Percentiles rank a stretch among this genome's conserved stretches.
phyloP scores from a whole-genome alignment of 2,329 filamentous ascomycete species.

The Talaromyces sp. region DNA sequence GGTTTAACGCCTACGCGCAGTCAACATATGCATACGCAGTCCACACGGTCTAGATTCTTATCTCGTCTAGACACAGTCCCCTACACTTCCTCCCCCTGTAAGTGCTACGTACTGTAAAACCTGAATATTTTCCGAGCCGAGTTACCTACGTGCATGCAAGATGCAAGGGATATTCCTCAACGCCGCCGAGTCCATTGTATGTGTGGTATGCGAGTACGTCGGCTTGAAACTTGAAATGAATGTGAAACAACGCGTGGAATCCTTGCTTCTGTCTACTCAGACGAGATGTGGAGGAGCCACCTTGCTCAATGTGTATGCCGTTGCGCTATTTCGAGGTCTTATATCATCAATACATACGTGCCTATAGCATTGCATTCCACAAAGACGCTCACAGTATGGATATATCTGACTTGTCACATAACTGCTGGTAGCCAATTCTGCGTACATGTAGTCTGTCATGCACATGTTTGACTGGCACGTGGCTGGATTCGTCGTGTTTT shows the following conservation, averaged over 20 bases:
- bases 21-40: not conserved
- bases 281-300: not conserved
- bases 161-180: not conserved
- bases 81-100: too few species aligned
- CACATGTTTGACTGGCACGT: constrained; percentile 15
- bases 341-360: too few species aligned
- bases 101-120: too few species aligned
- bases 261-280: not conserved
- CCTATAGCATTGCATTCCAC: not conserved
- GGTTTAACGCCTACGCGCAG: not conserved
- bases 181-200: not conserved
- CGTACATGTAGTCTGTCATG: not conserved
- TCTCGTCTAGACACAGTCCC: not conserved
- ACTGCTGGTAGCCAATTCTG: not conserved
- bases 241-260: not conserved
- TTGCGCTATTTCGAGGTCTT: not conserved
- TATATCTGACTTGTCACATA: not conserved
- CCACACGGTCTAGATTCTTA: not conserved
- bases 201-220: not conserved
- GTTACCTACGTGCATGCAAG: not conserved
- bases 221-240: not conserved
- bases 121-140: not conserved
- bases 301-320: not conserved
- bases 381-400: not conserved
- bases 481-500: not conserved